A percentile compares a stretch with the other conserved stretches of the same genome.
These are phyloP conservation scores for Verticillium dahliae DNA, from an alignment of 2,329 filamentous ascomycete genomes.

Conservation along the genomic window DNA sequence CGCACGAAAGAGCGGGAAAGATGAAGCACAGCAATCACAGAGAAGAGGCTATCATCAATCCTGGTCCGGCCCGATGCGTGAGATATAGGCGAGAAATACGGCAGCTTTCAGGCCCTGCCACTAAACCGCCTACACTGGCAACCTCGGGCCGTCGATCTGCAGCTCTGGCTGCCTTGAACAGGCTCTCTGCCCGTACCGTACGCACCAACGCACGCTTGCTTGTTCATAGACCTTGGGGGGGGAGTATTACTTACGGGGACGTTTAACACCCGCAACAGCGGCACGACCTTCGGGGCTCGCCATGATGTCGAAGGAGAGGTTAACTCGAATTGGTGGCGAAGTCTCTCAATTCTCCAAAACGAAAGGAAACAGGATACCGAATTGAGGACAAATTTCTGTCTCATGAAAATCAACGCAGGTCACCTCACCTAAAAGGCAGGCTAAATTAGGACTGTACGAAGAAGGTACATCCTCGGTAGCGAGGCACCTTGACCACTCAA, in stretches of 20 bases:
- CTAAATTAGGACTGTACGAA: no score
- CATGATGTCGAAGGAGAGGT: conserved; percentile 18
- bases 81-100: not conserved
- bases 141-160: not conserved
- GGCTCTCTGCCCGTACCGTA: not conserved
- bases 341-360: not conserved
- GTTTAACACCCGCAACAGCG: conserved; percentile 33
- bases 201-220: not conserved
- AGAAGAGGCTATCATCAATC: not conserved
- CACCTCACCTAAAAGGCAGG: no score
- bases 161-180: not conserved
- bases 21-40: not conserved
- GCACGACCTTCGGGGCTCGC: conserved; percentile 32
- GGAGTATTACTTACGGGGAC: conserved; percentile 29
- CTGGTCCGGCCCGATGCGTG: not conserved
- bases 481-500: no score
- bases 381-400: not conserved
- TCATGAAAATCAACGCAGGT: not conserved
- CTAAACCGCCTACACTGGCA: not conserved
- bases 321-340: not conserved
- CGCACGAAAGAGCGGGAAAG: not conserved
- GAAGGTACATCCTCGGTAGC: no score
- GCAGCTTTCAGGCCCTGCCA: not conserved
- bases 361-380: conserved; percentile 1
- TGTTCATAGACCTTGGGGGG: not conserved